Evolutionary conservation across 352 stramenopile genomes (phyloP), one percentile per base, ranked within the genome.

Genomic region (Phytophthora sojae): DNA sequence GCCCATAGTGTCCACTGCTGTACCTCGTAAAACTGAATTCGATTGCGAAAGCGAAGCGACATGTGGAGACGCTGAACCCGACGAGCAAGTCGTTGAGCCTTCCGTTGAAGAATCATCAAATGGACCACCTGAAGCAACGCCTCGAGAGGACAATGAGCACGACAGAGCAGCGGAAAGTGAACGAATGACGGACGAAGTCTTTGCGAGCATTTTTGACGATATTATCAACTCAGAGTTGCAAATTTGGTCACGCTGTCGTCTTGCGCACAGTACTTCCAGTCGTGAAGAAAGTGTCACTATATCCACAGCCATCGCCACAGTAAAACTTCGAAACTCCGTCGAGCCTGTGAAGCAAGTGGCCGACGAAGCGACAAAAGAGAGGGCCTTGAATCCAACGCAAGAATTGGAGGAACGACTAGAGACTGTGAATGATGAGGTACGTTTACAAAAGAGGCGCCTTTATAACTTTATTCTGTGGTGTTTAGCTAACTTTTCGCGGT

Each of bases 341-440:
- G 53, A 50, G 25, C 17, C 39, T 45, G 21, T 26, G 32, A 70
- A 39, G n/a, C 39, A 26, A 14, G 21, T 19, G 25, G 6, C n/a
- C 26, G 25, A 17, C 37, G 37, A 52, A 49, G 44, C 53, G 0
- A 9, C 54, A 42, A 54, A 21, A 57, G 21, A 12, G 19, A 35
- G 42, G 2, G 71, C 68, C 37, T 32, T 26, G 42, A 17, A 25
- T 2, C 2, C 64, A 50, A 17, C 50, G 19, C 35, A 56, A 32
- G 30, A 12, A 54, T 62, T 69, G 26, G 12, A 63, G 15, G 32
- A 62, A 12, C 51, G 73, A 14, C 49, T 72, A 23, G 56, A 71
- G n/a, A 68, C 71, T 47, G 37, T 75, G 4, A 47, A 66, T 30
- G 61, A 47, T 55, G 17, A 78, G 71, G 66, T 75, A 59, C 9